Evolutionary conservation across 208 protist species (phyloP), one percentile per base, ranked within the genome.

Genomic region (Trypanosoma rangeli): DNA sequence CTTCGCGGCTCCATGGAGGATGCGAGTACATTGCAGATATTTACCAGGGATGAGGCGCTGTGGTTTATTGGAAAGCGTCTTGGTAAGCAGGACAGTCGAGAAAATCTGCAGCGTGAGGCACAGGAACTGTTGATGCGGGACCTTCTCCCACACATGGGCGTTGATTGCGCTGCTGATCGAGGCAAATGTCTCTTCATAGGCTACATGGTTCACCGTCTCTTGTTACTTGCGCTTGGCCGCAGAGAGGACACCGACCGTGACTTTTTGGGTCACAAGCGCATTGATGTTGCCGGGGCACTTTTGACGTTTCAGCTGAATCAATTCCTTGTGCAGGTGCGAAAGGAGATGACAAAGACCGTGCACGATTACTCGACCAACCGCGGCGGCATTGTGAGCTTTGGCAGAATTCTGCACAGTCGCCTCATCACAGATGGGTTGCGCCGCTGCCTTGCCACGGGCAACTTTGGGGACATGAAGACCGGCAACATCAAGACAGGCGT

Each of bases 401-500:
- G 76, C 31, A 59, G 73, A 33, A 71, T 81, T 58, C 37, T 81
- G 13, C 68, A 80, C 69, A 72, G 57, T 65, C 61, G 69, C 12
- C 69, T 80, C 50, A 80, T 80, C n/a, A 96, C 89, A 26, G 76
- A 82, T 35, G 95, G 94, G 26, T 58, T 99, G 15, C 85, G 93
- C 55, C 98, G 98, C 71, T 90, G 91, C 22, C 79, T 99, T 31
- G 98, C 98, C 0, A 99, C 98, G 35, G 98, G 99, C 74, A 99
- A 99, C 84, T 99, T 99, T 94, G 90, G 85, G 42, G 74, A 80
- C 35, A 31, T 74, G 15, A 80, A 80, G 58, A 82, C 70, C n/a
- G 56, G 61, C 15, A 65, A 68, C 60, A 71, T 87, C 33, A 71
- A 79, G 26, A 85, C 89, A n/a, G 90, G 89, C 64, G 91, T 97